Evolutionary conservation across 139 green algal species (phyloP).

Genomic region (Tetraselmis chui): DNA sequence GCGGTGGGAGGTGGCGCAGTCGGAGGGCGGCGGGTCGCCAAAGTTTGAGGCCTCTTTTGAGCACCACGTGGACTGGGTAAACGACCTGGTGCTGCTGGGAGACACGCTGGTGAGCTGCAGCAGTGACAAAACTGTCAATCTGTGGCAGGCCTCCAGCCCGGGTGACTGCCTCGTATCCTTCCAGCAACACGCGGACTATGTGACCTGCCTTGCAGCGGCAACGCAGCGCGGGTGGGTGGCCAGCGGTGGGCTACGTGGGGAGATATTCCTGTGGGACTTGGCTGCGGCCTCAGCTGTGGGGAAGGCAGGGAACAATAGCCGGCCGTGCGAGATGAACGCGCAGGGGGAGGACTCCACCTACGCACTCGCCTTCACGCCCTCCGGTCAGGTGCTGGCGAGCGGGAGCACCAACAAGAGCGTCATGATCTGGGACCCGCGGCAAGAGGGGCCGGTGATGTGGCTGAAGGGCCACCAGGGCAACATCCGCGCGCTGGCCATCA

Average conservation of each 20-base stretch:
- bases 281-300: conserved; percentile 14
- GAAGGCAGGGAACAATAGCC: not conserved
- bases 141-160: conserved; percentile 30
- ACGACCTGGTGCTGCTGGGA: conserved; percentile 37
- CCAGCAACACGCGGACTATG: conserved; percentile 52
- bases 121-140: conserved; percentile 49
- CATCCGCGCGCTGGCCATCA: conserved; percentile 48
- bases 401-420: not conserved
- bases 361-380: conserved; percentile 10
- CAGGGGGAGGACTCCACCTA: not conserved
- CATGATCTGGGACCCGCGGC: conserved; percentile 10
- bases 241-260: conserved; percentile 43
- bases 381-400: not conserved
- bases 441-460: not conserved
- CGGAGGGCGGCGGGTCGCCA: conserved; percentile 3
- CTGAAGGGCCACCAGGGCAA: conserved; percentile 4
- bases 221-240: conserved; percentile 21
- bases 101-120: conserved; percentile 45
- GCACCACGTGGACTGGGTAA: conserved; percentile 67
- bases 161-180: conserved; percentile 24
- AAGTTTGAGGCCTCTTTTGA: conserved; percentile 38
- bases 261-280: conserved; percentile 53
- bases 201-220: conserved; percentile 41
- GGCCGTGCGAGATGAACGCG: not conserved
- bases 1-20: conserved; percentile 29